These are phyloP conservation scores for Mrakia gelida DNA, from an alignment of 768 basidiomycete genomes.

Conservation along the genomic window DNA sequence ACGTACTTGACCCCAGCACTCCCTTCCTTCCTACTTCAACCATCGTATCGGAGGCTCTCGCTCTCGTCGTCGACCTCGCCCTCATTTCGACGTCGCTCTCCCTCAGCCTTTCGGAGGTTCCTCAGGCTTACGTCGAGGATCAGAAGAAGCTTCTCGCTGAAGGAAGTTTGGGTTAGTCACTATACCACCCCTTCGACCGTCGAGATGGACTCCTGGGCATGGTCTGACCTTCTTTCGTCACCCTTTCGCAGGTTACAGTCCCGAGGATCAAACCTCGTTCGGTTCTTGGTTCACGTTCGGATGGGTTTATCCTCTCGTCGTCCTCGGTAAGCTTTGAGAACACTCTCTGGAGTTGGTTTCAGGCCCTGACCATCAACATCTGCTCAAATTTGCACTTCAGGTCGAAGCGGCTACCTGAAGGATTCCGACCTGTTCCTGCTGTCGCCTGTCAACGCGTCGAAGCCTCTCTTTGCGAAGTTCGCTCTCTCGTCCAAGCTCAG, in stretches of 20 bases:
- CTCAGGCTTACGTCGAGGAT: constrained; percentile 1
- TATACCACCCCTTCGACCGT: too few relatives aligned
- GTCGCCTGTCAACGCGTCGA: neutral
- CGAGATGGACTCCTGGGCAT: neutral
- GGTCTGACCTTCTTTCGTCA: neutral
- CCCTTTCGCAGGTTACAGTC: neutral
- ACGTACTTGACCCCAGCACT: neutral
- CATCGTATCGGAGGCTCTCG: neutral
- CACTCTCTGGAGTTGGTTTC: too few relatives aligned
- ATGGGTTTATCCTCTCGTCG: constrained; percentile 27
- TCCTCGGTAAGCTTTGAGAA: neutral
- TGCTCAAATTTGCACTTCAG: neutral
- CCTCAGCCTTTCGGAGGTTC: neutral
- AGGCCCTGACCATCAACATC: too few relatives aligned
- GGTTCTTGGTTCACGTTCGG: constrained; percentile 18
- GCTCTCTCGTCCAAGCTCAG: neutral
- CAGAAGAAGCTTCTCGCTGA: constrained; percentile 1
- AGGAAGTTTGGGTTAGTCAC: constrained; percentile 9
- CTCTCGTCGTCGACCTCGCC: neutral
- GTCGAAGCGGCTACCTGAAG: constrained; percentile 14
- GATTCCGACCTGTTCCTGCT: constrained; percentile 21
- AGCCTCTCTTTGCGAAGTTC: too few relatives aligned
- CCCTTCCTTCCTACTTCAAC: too few relatives aligned
- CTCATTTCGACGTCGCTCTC: constrained; percentile 16
- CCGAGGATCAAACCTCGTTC: constrained; percentile 24